Evolutionary conservation across 176 grass and related monocot genomes (phyloP).

Genomic region (Avena insularis): DNA sequence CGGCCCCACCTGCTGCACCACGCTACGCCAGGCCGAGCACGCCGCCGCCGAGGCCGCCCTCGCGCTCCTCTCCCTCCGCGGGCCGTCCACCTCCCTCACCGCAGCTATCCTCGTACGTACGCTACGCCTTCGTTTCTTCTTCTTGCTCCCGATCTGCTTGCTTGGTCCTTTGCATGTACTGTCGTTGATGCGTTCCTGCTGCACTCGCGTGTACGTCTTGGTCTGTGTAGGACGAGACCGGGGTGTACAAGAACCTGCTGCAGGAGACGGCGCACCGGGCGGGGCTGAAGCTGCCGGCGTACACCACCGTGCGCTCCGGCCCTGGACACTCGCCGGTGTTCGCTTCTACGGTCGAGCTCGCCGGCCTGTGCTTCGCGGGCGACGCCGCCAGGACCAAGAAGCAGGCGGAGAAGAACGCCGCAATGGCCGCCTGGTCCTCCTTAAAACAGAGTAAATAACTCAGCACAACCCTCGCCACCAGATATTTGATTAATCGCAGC

Average conservation of each 20-base stretch:
- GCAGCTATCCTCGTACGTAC: conserved; percentile 67
- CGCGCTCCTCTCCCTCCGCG: conserved; percentile 64
- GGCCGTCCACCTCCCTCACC: conserved; percentile 75
- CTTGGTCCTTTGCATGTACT: no score
- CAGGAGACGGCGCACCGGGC: conserved; percentile 92
- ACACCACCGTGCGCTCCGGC: conserved; percentile 86
- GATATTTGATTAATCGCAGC: background rate
- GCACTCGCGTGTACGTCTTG: no score
- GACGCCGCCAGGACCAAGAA: conserved; percentile 92
- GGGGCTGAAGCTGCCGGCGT: conserved; percentile 76
- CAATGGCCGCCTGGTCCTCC: conserved; percentile 79
- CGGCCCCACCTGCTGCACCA: conserved; percentile 72
- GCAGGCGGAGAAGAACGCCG: conserved; percentile 96
- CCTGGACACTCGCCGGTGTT: conserved; percentile 83
- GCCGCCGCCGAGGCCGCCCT: conserved; percentile 86
- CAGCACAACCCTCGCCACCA: background rate
- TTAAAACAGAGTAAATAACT: conserved; percentile 70
- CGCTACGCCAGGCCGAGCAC: conserved; percentile 90
- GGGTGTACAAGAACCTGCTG: conserved; percentile 95
- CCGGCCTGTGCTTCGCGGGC: conserved; percentile 68
- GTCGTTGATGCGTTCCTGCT: no score
- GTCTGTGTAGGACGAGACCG: conserved; percentile 77
- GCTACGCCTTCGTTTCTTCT: background rate
- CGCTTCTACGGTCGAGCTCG: conserved; percentile 77
- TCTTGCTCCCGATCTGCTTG: background rate